Evolutionary conservation across 2,329 filamentous ascomycete species (phyloP).

Genomic region (Fusarium sterilihyphosum): DNA sequence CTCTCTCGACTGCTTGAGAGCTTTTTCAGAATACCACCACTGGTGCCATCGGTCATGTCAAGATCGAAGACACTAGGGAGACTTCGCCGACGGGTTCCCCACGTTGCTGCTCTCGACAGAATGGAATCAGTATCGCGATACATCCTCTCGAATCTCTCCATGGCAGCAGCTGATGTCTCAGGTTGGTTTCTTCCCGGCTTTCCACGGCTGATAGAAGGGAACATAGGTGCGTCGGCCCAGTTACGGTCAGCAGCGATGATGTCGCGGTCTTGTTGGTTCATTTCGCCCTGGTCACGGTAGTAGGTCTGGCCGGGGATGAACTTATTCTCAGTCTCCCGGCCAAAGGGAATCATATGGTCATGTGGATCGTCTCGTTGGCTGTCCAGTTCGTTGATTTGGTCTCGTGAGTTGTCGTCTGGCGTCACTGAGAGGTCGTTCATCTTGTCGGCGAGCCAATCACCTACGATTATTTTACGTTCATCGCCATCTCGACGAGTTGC

Average conservation of each 20-base stretch:
- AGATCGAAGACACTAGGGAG: conserved; percentile 68
- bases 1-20: conserved; percentile 63
- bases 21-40: conserved; percentile 71
- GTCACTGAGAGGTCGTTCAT: conserved; percentile 42
- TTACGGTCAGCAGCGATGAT: conserved; percentile 59
- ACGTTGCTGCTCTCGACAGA: conserved; percentile 72
- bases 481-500: conserved; percentile 53
- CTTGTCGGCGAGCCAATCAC: conserved; percentile 58
- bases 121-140: conserved; percentile 67
- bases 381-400: conserved; percentile 38
- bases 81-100: conserved; percentile 74
- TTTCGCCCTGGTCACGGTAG: conserved; percentile 52
- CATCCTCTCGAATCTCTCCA: conserved; percentile 62
- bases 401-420: conserved; percentile 39
- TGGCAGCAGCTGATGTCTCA: conserved; percentile 62
- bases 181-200: conserved; percentile 55
- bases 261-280: conserved; percentile 59
- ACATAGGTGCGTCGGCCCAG: conserved; percentile 61
- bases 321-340: conserved; percentile 61
- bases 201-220: conserved; percentile 55
- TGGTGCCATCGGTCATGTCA: conserved; percentile 63
- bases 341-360: conserved; percentile 55
- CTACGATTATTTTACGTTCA: conserved; percentile 62
- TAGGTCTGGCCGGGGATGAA: conserved; percentile 62
- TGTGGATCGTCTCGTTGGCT: conserved; percentile 43